Conservation (phyloP, 2,329 filamentous ascomycete species). For the Aspergillus sojae region DNA sequence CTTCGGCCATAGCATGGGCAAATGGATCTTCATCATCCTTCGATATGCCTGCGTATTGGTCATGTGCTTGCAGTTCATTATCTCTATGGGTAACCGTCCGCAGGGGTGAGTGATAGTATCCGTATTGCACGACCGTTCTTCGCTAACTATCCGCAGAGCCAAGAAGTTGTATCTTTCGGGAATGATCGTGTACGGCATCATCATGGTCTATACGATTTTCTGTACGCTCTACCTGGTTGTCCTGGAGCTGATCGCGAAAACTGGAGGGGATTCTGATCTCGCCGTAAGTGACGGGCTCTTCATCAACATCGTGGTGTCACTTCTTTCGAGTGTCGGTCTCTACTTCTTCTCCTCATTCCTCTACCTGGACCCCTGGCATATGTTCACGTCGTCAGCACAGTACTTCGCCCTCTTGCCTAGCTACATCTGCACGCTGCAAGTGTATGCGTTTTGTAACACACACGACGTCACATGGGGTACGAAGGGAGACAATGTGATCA, state of each 20-base stretch:
- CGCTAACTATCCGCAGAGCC: slow-evolving; percentile 49
- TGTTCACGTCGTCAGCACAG: slow-evolving; percentile 88
- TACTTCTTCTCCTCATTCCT: slow-evolving; percentile 97
- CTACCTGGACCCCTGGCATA: slow-evolving; percentile 98
- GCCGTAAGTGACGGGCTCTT: slow-evolving; percentile 83
- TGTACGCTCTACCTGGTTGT: slow-evolving; percentile 86
- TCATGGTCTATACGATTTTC: slow-evolving; percentile 96
- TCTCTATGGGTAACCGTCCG: slow-evolving; percentile 93
- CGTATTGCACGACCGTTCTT: slow-evolving; percentile 4
- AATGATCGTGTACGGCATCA: slow-evolving; percentile 87
- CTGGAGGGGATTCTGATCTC: slow-evolving; percentile 49
- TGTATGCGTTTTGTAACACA: slow-evolving; percentile 98
- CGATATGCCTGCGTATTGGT: slow-evolving; percentile 84
- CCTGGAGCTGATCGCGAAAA: slow-evolving; percentile 66
- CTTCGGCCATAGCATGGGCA: slow-evolving; percentile 84
- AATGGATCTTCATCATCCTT: slow-evolving; percentile 81
- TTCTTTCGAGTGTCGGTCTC: slow-evolving; percentile 84
- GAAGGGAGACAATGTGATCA: slow-evolving; percentile 94
- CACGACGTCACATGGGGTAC: slow-evolving; percentile 99
- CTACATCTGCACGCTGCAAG: slow-evolving; percentile 96
- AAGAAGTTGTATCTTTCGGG: slow-evolving; percentile 85
- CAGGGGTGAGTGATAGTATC: slow-evolving; percentile 64
- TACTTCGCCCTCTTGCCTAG: slow-evolving; percentile 91
- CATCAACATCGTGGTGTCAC: slow-evolving; percentile 89
- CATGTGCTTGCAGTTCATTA: slow-evolving; percentile 92